phyloP scores from a whole-genome alignment of 2,329 filamentous ascomycete genomes.

The Sclerotinia nivalis region DNA sequence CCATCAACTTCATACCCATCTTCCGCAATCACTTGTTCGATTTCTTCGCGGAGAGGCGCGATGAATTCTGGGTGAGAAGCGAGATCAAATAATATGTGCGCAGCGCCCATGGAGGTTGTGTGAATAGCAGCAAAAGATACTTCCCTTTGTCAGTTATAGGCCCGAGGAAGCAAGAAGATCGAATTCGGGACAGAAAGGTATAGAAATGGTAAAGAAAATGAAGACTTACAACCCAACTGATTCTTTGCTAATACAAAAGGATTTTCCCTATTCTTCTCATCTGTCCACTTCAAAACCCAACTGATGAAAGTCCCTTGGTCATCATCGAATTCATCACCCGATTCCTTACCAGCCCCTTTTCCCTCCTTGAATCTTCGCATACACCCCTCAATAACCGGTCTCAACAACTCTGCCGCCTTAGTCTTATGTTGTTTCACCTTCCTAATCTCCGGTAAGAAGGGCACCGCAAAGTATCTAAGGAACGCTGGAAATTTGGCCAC shows the following conservation, averaged over 20 bases:
- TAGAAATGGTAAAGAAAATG: no score
- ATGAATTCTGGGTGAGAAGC: conserved; percentile 50
- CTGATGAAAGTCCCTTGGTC: background rate
- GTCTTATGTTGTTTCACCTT: background rate
- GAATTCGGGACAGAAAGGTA: no score
- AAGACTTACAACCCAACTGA: background rate
- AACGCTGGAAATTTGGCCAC: background rate
- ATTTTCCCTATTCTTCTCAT: background rate
- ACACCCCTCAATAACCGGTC: background rate
- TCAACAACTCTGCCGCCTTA: background rate
- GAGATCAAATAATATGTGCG: conserved; percentile 55
- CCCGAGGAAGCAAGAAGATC: no score
- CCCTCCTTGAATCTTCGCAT: background rate
- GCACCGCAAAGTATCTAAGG: background rate
- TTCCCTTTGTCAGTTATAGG: no score
- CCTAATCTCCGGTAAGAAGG: conserved; percentile 9
- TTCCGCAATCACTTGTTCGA: conserved; percentile 37
- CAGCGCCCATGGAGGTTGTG: conserved; percentile 50
- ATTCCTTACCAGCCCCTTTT: background rate
- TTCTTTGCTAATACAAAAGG: background rate
- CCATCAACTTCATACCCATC: conserved; percentile 51
- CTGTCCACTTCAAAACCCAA: conserved; percentile 8
- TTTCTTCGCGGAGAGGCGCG: conserved; percentile 34
- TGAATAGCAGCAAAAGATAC: conserved; percentile 50
- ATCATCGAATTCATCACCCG: background rate